Evolutionary conservation across 1,284 basidiomycete genomes (phyloP), one percentile per base, ranked within the genome.

Genomic region (Heimioporus punctisporus): DNA sequence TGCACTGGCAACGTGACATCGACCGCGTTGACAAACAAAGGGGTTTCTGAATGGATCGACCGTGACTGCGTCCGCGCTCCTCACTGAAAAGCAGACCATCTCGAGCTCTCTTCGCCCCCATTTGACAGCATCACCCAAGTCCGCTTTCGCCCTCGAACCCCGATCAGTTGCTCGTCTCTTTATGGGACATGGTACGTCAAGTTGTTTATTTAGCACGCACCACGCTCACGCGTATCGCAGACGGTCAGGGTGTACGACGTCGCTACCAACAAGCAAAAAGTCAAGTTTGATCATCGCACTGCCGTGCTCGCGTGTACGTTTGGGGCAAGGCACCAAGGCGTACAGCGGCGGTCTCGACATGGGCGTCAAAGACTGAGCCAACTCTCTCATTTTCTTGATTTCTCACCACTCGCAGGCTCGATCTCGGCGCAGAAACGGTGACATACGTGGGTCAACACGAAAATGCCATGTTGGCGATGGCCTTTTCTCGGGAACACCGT

Each of bases 141-240:
- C 24, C 79, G 82, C 97, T 90, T 73, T 93, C 93, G n/a, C 90
- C 93, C 0, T 82, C 79, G 19, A 80, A 90, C 65, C 86, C 92
- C 6, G 80, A 89, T 56, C 85, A 89, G 25, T 75, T 97, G 2
- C 74, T 96, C 4, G 88, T 90, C 21, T 85, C 91, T 12, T 89
- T 90, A 55, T 97, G 95, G 95, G 95, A 97, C 72, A 85, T 90
- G 47, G 93, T 95, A 30, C 11, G 6, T n/a, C n/a, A n/a, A 5
- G 31, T 19, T 34, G 31, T 34, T 34, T 34, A n/a, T n/a, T n/a
- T n/a, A n/a, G n/a, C n/a, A n/a, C n/a, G n/a, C n/a, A n/a, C n/a
- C n/a, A n/a, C n/a, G n/a, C 31, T 34, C 7, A 34, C 19, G 14
- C 31, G 31, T 34, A 6, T 12, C 9, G 31, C n/a, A 93, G 91